phyloP scores from a whole-genome alignment of 2,329 filamentous ascomycete genomes.

The Aphanocladium album region DNA sequence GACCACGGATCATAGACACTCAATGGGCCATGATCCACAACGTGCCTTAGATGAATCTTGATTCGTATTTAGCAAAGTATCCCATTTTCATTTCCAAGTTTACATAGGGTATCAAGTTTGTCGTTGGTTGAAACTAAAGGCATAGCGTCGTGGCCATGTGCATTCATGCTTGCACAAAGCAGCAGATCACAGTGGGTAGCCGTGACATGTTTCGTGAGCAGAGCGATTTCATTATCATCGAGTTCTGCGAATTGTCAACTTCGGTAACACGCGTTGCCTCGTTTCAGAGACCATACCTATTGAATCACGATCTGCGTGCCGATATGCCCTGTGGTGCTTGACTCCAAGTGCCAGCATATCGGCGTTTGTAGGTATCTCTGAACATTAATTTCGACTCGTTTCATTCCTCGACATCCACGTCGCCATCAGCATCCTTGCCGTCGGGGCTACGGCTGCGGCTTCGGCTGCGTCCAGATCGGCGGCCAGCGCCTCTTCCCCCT shows the following conservation, averaged over 20 bases:
- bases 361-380: constrained; percentile 15
- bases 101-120: not conserved
- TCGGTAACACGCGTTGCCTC: not conserved
- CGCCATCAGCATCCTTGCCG: constrained; percentile 26
- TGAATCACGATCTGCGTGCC: constrained; percentile 22
- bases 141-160: not conserved
- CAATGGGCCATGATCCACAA: no score
- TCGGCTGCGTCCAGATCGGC: constrained; percentile 40
- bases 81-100: not conserved
- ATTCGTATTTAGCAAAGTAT: not conserved
- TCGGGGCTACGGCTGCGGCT: constrained; percentile 45
- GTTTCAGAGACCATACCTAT: constrained; percentile 20
- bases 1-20: no score
- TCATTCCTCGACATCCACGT: constrained; percentile 21
- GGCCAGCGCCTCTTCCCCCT: constrained; percentile 34
- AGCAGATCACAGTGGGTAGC: not conserved
- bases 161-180: not conserved
- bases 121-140: not conserved
- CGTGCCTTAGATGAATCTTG: not conserved
- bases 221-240: not conserved
- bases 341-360: constrained; percentile 18
- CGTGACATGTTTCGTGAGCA: not conserved
- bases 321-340: constrained; percentile 20
- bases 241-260: not conserved
- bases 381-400: not conserved